Conservation (phyloP, 23 red algal genomes). For the Gracilaria domingensis region DNA sequence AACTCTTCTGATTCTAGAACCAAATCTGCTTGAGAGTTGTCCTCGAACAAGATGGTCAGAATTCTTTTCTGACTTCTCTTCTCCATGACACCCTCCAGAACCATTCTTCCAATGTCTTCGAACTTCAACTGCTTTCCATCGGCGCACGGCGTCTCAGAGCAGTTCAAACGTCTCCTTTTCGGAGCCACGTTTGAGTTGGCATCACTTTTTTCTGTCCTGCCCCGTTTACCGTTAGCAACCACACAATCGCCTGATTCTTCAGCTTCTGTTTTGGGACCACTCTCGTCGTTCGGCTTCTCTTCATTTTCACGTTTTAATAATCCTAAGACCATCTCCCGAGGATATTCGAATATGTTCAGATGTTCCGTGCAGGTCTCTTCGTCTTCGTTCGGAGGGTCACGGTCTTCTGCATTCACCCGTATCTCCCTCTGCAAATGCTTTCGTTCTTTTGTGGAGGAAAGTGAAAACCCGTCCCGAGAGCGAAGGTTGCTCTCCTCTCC, state of each 20-base stretch:
- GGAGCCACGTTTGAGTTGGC: neutral
- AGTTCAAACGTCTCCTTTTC: neutral
- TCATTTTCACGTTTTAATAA: neutral
- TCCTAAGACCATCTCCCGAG: neutral
- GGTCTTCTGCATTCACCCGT: neutral
- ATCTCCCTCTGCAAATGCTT: neutral
- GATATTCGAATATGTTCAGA: neutral
- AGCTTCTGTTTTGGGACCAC: too few relatives aligned
- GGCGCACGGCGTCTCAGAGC: neutral
- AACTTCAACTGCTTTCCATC: neutral
- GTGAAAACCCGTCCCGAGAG: too few relatives aligned
- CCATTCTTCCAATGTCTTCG: neutral
- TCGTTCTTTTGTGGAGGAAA: neutral
- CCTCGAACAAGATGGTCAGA: neutral
- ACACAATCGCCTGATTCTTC: neutral
- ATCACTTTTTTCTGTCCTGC: neutral
- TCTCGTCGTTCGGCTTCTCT: neutral
- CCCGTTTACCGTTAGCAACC: neutral
- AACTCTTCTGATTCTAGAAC: neutral
- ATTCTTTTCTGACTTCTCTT: neutral
- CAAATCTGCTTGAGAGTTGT: neutral
- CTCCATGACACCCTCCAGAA: neutral
- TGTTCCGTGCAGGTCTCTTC: neutral
- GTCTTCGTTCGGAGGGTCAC: neutral
- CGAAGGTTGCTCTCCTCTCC: too few relatives aligned